phyloP scores from a whole-genome alignment of 1,284 basidiomycete genomes.

The Veloboletus limbatus region DNA sequence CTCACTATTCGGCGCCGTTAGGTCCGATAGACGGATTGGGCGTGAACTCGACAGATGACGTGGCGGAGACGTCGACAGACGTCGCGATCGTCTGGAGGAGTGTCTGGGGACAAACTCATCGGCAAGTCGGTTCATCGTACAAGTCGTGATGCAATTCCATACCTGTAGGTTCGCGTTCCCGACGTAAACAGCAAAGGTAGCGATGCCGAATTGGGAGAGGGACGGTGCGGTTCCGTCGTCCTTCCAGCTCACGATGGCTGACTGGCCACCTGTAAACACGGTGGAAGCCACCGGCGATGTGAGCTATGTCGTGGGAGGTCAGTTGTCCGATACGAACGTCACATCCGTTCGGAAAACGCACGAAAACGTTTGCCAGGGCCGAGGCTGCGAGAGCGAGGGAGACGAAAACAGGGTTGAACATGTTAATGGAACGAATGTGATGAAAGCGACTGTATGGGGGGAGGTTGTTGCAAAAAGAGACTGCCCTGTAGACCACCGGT shows the following conservation, averaged over 20 bases:
- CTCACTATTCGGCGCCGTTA: constrained; percentile 58
- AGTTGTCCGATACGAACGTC: constrained; percentile 6
- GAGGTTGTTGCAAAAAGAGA: constrained; percentile 9
- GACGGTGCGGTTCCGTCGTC: constrained; percentile 57
- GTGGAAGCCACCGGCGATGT: constrained; percentile 57
- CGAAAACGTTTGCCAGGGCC: constrained; percentile 57
- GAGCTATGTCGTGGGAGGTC: constrained; percentile 43
- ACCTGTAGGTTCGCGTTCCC: constrained; percentile 65
- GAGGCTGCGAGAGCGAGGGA: constrained; percentile 54
- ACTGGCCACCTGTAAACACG: constrained; percentile 56
- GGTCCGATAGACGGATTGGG: constrained; percentile 63
- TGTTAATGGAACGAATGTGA: constrained; percentile 29
- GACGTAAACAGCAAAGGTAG: constrained; percentile 66
- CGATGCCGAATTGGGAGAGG: constrained; percentile 57
- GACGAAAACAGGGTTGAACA: constrained; percentile 52
- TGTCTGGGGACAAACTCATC: constrained; percentile 47
- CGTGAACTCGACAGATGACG: constrained; percentile 52
- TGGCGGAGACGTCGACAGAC: constrained; percentile 60
- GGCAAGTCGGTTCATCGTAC: too few species aligned
- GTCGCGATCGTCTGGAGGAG: constrained; percentile 60
- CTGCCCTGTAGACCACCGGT: too few species aligned
- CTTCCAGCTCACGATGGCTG: constrained; percentile 63
- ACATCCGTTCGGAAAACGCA: constrained; percentile 36
- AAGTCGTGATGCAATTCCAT: too few species aligned
- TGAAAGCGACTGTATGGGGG: constrained; percentile 30